Evolutionary conservation across 345 rosid species (phyloP), one percentile per base, ranked within the genome.

Genomic region (Erucastrum elatum): DNA sequence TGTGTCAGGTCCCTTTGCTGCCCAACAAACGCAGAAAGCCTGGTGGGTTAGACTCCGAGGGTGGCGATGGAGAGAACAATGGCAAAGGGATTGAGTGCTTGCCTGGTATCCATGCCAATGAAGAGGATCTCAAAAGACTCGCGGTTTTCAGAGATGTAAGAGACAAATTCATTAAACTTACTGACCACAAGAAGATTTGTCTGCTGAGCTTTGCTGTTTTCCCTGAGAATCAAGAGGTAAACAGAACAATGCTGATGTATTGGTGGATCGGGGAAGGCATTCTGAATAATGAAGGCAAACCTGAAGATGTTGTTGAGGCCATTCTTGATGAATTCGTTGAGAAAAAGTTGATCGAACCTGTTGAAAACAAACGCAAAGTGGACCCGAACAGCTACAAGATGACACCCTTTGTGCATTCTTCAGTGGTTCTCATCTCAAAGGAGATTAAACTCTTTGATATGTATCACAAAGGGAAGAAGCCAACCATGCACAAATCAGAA

Each of bases 381-480:
- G n/a, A 59, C 7, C 63, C 63, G 6, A 25, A 9, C 4, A 25
- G 31, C 63, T 59, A 59, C 13, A 59, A 59, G 63, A 59, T 59
- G 63, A 9, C n/a, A 17, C 87, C 87, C 6, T 33, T 75, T 61
- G 81, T 82, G 31, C 88, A 87, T 70, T 71, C 85, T 27, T 72
- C 84, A 2, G 70, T 89, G 64, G 83, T 85, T 66, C 49, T 0
- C 26, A 77, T 82, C 5, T 87, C 90, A 9, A 0, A 0, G n/a
- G 15, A 46, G 11, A 64, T 6, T 0, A 4, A 31, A 1, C 85
- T 88, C 46, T 82, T 89, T 1, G 7, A 77, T 35, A 68, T 74
- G 0, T 85, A 73, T 35, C 63, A 31, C 17, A 0, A 31, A 0
- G 12, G 39, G 35, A 55, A 84, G 35, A 80, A 77, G 35, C 86